These are phyloP conservation scores for Coemansia sp. DNA, from an alignment of 192 early-diverging fungal genomes.

Conservation along the genomic window DNA sequence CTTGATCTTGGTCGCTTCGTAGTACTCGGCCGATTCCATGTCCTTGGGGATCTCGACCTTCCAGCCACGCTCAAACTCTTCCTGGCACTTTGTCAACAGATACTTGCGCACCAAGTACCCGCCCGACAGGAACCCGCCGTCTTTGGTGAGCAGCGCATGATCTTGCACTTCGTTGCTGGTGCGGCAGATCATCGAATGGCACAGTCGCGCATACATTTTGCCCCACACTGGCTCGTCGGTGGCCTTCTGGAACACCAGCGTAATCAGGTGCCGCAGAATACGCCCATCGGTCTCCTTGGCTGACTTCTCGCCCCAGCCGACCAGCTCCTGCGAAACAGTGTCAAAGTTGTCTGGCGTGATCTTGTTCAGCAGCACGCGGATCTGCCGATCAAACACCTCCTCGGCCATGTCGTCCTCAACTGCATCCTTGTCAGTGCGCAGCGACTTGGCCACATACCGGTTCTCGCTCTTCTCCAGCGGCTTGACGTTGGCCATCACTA, in stretches of 20 bases:
- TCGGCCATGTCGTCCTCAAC: slow-evolving; percentile 55
- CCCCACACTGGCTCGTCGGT: slow-evolving; percentile 92
- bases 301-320: slow-evolving; percentile 72
- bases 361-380: slow-evolving; percentile 93
- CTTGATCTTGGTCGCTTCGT: slow-evolving; percentile 87
- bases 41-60: slow-evolving; percentile 78
- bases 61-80: slow-evolving; percentile 89
- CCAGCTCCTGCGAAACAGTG: slow-evolving; percentile 77
- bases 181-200: slow-evolving; percentile 73
- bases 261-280: slow-evolving; percentile 80
- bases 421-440: slow-evolving; percentile 41
- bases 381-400: slow-evolving; percentile 74
- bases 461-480: slow-evolving; percentile 80
- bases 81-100: slow-evolving; percentile 91
- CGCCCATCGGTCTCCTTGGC: slow-evolving; percentile 65
- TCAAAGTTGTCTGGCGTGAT: slow-evolving; percentile 95
- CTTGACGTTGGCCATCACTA: slow-evolving; percentile 64
- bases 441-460: slow-evolving; percentile 66
- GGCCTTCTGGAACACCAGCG: slow-evolving; percentile 91
- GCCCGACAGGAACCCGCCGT: slow-evolving; percentile 59
- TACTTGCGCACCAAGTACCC: slow-evolving; percentile 84
- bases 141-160: slow-evolving; percentile 57
- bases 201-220: slow-evolving; percentile 86
- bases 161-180: slow-evolving; percentile 63
- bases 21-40: slow-evolving; percentile 78